These are phyloP conservation scores for Entomortierella lignicola DNA, from an alignment of 192 early-diverging fungal genomes.

Conservation along the genomic window DNA sequence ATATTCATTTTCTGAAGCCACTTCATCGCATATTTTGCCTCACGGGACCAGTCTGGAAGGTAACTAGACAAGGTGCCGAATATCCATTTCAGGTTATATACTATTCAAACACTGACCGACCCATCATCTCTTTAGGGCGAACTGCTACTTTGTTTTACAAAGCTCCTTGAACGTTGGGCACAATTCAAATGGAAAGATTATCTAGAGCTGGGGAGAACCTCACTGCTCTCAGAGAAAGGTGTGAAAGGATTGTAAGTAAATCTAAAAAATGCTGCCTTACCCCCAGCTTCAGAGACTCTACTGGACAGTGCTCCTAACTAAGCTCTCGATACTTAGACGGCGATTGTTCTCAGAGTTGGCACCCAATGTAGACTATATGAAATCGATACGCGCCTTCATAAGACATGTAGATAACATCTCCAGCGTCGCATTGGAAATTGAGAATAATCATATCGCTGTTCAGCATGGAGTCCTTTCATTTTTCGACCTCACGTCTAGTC, in stretches of 20 bases:
- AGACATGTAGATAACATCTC: slow-evolving; percentile 56
- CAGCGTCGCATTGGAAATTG: slow-evolving; percentile 49
- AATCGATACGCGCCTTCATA: slow-evolving; percentile 55
- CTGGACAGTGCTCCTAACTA: not conserved
- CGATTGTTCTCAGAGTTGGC: slow-evolving; percentile 53
- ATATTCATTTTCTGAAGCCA: slow-evolving; percentile 50
- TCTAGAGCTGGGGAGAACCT: slow-evolving; percentile 28
- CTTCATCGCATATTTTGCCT: slow-evolving; percentile 49
- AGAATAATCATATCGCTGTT: slow-evolving; percentile 54
- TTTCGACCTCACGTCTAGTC: slow-evolving; percentile 52
- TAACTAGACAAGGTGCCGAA: slow-evolving; percentile 21
- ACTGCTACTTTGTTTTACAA: slow-evolving; percentile 56
- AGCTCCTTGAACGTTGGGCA: slow-evolving; percentile 57
- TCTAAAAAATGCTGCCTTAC: not conserved
- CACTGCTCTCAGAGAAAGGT: slow-evolving; percentile 16
- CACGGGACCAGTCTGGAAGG: slow-evolving; percentile 63
- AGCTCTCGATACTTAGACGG: slow-evolving; percentile 3
- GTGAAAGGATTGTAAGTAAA: slow-evolving; percentile 36
- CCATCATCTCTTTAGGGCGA: slow-evolving; percentile 39
- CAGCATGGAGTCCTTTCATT: slow-evolving; percentile 64
- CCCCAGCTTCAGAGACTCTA: too few species aligned
- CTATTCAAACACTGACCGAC: not conserved
- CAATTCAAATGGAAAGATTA: slow-evolving; percentile 55
- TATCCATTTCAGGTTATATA: too few species aligned
- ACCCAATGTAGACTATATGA: slow-evolving; percentile 56